Evolutionary conservation across 73 alveolate genomes (phyloP), one percentile per base, ranked within the genome.

Genomic region (Blepharisma japonicum): DNA sequence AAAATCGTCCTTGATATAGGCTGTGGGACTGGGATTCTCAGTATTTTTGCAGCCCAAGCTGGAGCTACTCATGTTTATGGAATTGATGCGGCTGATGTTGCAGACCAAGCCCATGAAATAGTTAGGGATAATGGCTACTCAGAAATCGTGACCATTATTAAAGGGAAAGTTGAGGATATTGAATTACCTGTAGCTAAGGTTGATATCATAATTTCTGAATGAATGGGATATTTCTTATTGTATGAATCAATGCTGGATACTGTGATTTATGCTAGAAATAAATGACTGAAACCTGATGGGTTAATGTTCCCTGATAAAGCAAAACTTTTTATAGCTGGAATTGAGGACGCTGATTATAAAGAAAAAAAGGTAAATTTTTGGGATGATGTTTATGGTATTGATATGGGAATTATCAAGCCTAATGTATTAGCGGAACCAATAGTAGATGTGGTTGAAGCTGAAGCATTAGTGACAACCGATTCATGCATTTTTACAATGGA

Each of bases 31-130:
- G 99, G 98, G n/a, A 94, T 96, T 55, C 85, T 96, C 55, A 77
- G 94, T 20, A 91, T 96, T 77, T 96, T 96, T 82, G 99, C 99
- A 8, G 98, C 97, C 21, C 70, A 89, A 71, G 98, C 99, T 8
- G 99, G 99, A 32, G 99, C 99, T 4, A 84, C 79, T 55, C 96
- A 96, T 81, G 98, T 96, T 11, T 94, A 94, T 82, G 98, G 96
- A 9, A 90, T 96, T 80, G 99, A 96, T 71, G 85, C 76, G 71
- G 98, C 99, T 20, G 97, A 94, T 68, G 90, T 96, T 6, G 98
- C 97, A 32, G 90, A 86, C 25, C 87, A 78, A 80, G 97, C 99
- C 9, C 83, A 77, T 80, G 91, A 90, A 77, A 92, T 96, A 18
- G 92, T 94, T 6, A 86, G 89, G 78, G 80, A 85, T 68, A 96